Base-by-base conservation (phyloP, 106 monocot genomes). In the Dactylorhiza incarnata region DNA sequence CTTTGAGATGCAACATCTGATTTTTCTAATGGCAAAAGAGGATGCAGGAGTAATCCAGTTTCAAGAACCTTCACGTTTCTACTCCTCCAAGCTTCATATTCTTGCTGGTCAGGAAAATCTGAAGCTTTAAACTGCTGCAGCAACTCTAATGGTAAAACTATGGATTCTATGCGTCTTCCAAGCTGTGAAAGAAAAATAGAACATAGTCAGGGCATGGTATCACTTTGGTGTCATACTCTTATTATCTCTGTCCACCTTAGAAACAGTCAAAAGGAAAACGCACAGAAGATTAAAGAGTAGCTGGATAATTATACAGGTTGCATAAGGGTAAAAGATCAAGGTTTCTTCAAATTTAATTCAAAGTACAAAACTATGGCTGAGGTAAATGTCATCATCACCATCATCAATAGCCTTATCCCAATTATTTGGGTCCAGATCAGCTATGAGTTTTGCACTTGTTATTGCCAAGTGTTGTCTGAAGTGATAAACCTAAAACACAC, bases 91-190 rank as follows among this genome's bases (percentile, higher is more conserved):
- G 85, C 72, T 71, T 87, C 85, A 77, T 87, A 93, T 49, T 93
- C 90, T 73, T 91, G 83, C 49, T 82, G 90, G 74, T 90, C 87
- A 45, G 85, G 76, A 70, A 96, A 93, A 80, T 96, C 95, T 74
- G 95, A 89, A 77, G 89, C 78, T 73, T 93, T 96, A 75, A 96
- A 93, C 75, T 96, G 95, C 48, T 96, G 95, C 10, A 96, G 56
- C 26, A 96, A 81, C 71, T 96, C 95, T 51, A 96, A 50, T n/a
- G 91, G 91, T 55, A 91, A 68, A 51, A 88, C 91, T 83, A 91
- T 91, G 3, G 87, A 85, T 51, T 93, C 95, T 25, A 85, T 80
- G 17, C 95, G 95, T 26, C 82, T 93, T 8, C 95, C 95, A 59
- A 96, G 84, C 95, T 96, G 85, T 65, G 15, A 58, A 17, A 65